These are phyloP conservation scores for Diaporthe citriasiana DNA, from an alignment of 2,329 filamentous ascomycete genomes.

Conservation along the genomic window DNA sequence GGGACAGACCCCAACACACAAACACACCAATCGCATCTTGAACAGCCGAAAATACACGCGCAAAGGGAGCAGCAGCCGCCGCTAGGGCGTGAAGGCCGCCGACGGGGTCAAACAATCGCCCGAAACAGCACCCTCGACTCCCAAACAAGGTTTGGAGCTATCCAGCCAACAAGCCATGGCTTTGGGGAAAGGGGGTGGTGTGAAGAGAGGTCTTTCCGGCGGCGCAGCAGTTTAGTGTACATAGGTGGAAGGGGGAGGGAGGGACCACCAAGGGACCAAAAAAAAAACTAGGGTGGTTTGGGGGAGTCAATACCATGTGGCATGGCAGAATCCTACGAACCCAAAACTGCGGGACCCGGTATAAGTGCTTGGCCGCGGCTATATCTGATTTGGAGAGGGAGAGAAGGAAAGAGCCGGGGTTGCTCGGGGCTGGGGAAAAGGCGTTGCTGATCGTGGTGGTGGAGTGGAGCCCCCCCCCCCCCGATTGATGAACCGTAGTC, in stretches of 20 bases:
- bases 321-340: conserved; percentile 29
- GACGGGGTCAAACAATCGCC: conserved; percentile 9
- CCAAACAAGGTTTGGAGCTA: conserved; percentile 29
- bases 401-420: not conserved
- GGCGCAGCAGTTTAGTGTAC: conserved; percentile 2
- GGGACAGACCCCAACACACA: not conserved
- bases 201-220: not conserved
- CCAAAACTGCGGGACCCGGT: conserved; percentile 31
- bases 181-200: not conserved
- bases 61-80: not conserved
- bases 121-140: conserved; percentile 10
- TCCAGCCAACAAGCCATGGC: conserved; percentile 14
- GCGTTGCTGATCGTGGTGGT: not conserved
- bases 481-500: conserved; percentile 31
- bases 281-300: not conserved
- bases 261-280: not conserved
- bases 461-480: not conserved
- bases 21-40: not conserved
- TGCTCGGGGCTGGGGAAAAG: not conserved
- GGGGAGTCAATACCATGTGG: conserved; percentile 20
- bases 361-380: conserved; percentile 9
- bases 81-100: conserved; percentile 7
- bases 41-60: conserved; percentile 11
- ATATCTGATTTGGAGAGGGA: conserved; percentile 13
- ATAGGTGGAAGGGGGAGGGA: too few relatives aligned